phyloP scores from a whole-genome alignment of 2,329 filamentous ascomycete genomes.

The Trichoderma oligosporum region DNA sequence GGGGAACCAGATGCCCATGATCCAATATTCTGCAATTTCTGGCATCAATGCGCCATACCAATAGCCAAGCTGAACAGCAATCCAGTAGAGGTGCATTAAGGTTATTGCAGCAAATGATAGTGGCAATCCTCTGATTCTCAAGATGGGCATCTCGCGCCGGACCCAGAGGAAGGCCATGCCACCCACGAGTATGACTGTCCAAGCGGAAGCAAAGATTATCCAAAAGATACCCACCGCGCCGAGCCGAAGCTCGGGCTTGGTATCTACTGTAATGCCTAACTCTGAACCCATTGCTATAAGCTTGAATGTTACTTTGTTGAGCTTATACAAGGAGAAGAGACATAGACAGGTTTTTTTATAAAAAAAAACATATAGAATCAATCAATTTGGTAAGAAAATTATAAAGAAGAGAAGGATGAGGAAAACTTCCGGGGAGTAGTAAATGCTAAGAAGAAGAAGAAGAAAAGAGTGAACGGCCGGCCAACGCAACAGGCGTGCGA shows the following conservation, averaged over 20 bases:
- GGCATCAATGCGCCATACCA: constrained; percentile 41
- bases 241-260: constrained; percentile 32
- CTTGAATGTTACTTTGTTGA: background rate
- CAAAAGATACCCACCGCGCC: constrained; percentile 42
- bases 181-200: constrained; percentile 38
- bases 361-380: background rate
- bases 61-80: constrained; percentile 39
- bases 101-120: constrained; percentile 40
- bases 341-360: background rate
- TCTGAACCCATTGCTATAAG: constrained; percentile 30
- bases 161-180: constrained; percentile 41
- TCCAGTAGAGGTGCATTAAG: constrained; percentile 43
- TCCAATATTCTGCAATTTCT: constrained; percentile 58
- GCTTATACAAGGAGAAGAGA: background rate
- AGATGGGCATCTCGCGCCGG: constrained; percentile 39
- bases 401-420: background rate
- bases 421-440: background rate
- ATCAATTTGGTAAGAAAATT: too few relatives aligned
- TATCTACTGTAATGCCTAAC: constrained; percentile 31
- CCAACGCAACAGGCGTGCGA: constrained; percentile 12
- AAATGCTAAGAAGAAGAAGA: background rate
- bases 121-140: constrained; percentile 39
- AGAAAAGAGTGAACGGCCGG: constrained; percentile 10
- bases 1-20: constrained; percentile 63
- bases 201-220: constrained; percentile 35